These are phyloP conservation scores for Zymoseptoria ardabiliae DNA, from an alignment of 2,329 filamentous ascomycete genomes.

Conservation along the genomic window DNA sequence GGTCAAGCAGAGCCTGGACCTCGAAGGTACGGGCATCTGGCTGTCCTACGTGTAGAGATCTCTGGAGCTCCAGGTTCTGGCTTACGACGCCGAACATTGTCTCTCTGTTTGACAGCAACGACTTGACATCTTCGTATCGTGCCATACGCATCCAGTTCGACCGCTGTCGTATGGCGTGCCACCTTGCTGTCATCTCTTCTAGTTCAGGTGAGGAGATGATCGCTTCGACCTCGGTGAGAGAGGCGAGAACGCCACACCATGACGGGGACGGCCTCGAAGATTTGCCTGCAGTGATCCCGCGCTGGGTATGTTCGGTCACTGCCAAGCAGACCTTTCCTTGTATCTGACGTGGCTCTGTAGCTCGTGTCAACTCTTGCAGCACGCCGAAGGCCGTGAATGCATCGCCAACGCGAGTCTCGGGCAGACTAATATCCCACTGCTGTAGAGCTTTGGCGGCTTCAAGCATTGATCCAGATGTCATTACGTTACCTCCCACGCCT, in stretches of 20 bases:
- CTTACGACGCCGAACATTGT: constrained; percentile 75
- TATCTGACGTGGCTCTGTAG: constrained; percentile 7
- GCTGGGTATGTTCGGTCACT: constrained; percentile 9
- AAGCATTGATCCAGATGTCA: constrained; percentile 12
- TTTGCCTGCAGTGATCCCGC: background rate
- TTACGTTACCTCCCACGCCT: constrained; percentile 52
- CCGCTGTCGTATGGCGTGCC: constrained; percentile 58
- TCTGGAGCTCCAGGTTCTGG: constrained; percentile 57
- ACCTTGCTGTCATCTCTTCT: constrained; percentile 54
- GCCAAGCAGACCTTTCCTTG: constrained; percentile 6
- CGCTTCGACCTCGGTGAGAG: constrained; percentile 75
- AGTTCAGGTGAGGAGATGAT: constrained; percentile 55
- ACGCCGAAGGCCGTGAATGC: constrained; percentile 61
- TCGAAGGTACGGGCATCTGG: constrained; percentile 63
- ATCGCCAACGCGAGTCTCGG: constrained; percentile 40
- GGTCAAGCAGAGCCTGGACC: constrained; percentile 66
- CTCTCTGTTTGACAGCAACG: constrained; percentile 74
- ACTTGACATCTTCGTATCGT: constrained; percentile 71
- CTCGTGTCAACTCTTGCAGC: constrained; percentile 60
- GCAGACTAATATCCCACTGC: constrained; percentile 83
- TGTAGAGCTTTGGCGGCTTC: constrained; percentile 59
- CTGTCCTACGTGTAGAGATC: constrained; percentile 53
- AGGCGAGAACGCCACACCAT: constrained; percentile 52
- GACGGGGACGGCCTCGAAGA: constrained; percentile 8
- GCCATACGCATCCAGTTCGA: constrained; percentile 61